Evolutionary conservation across 208 protist species (phyloP), one percentile per base, ranked within the genome.

Genomic region (Leishmania aethiopica): DNA sequence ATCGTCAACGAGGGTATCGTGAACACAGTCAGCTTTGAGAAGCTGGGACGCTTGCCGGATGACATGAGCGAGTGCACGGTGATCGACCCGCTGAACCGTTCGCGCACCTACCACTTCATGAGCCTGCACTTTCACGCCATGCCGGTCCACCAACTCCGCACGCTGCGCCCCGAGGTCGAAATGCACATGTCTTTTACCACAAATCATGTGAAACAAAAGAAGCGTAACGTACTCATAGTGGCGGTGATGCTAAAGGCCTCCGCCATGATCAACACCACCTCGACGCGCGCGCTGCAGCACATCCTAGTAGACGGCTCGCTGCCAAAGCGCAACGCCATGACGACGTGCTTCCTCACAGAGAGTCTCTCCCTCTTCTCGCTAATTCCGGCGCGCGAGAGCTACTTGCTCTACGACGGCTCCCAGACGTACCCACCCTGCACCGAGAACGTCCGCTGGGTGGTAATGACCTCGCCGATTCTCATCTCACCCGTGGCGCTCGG

Each of bases 371-470:
- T 96, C 75, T 47, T 69, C 53, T 88, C 81, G 57, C 74, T 97
- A 3, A 81, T 96, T 35, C 91, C 92, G 0, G 55, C 51, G 19
- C 73, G 84, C 28, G 78, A 91, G 79, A 95, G 87, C 82, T 97
- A 96, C 84, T 77, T 95, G 32, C 77, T 86, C 22, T 98, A 97
- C 87, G 86, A 90, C 75, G 95, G 92, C 72, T 98, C 95, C 3
- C 80, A 87, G 70, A 95, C 95, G 67, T 88, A 86, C 51, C 93
- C 95, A 69, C 93, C 93, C 37, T 97, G 93, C 83, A 88, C 82
- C 15, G 92, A 95, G 71, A 87, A 90, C 47, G 89, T 98, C 40
- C 86, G 87, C 13, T 97, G 94, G 89, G 83, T 95, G 37, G 88
- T 98, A 2, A 87, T 98, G 86, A 95, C 92, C 8, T 90, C 92